Base-by-base conservation (phyloP, 1,139 yeast species). In the Geotrichum citri-aurantii region DNA sequence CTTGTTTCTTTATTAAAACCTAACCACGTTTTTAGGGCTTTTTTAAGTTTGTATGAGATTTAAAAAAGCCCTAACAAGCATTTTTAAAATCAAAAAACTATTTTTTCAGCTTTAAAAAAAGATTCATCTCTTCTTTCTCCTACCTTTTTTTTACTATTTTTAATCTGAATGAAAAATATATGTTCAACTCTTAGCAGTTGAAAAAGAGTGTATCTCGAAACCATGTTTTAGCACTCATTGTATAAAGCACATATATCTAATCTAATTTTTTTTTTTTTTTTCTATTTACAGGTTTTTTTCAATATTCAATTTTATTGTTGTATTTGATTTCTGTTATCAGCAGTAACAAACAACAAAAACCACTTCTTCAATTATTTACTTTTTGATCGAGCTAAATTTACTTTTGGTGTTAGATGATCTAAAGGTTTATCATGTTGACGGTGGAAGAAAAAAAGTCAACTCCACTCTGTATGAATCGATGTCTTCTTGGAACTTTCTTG, bases 381-480 rank as follows among this genome's bases (percentile, higher is more conserved):
- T 44, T 54, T 50, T 51, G 60, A 53, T 54, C 47, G 55, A 54
- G 33, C 61, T 33, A 14, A 19, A 29, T 21, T 37, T 48, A 27
- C 12, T 37, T n/a, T 27, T 37, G 42, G 55, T 31, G 51, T 56
- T 50, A 56, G 59, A 57, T 56, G 55, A 48, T 54, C 60, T 53
- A 46, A 59, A 56, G 52, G 59, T 49, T 42, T 46, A 48, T 52
- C 33, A 51, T 56, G 52, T 57, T 57, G 54, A 53, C 33, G 51
- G 61, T 63, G 65, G 65, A 29, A 63, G 62, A 63, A 31, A 50
- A 61, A 62, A 44, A 57, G 63, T 58, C 63, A 59, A 53, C 65
- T 62, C 65, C 66, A 62, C 65, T 65, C 65, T 62, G 64, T 44
- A 23, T 55, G 62, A 57, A 55, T 40, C 26, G 52, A 31, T 55